Evolutionary conservation across 148 eudicot species (phyloP), one percentile per base, ranked within the genome.

Genomic region (Silene uniflora): DNA sequence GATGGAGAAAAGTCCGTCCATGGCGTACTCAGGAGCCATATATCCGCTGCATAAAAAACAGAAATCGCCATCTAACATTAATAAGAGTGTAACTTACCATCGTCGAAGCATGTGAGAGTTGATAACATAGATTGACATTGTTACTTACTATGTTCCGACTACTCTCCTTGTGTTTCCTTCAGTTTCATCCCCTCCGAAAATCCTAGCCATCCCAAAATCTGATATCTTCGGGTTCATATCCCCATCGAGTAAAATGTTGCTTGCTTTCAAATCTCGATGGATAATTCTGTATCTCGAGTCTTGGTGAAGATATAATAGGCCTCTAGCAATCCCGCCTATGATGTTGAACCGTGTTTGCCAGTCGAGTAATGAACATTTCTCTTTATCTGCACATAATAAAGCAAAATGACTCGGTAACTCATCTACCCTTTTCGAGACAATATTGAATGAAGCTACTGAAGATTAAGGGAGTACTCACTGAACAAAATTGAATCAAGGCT

Each of bases 141-240:
- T 66, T 80, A 78, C 89, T 83, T 84, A 91, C 96, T 87, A 91
- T 65, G 96, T 91, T 77, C 96, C 96, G 2, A 89, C 93, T 2
- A 91, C 86, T 85, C 86, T 84, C 60, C 66, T 85, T 21, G 97
- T 89, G 68, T 81, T 83, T 32, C 83, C 91, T 85, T 91, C 89
- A 0, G 85, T 86, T 72, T 91, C 84, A 76, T 91, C 93, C 18
- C 86, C 85, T 29, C 93, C 97, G 14, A 91, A 91, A 63, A 89
- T 89, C 75, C 91, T 88, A 7, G 93, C 93, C 97, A 91, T 91
- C 67, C 97, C 97, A 52, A 91, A 91, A 73, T 91, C 97, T 17
- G 97, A 91, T 64, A 91, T 91, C 78, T 91, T 91, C 0, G 97
- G 93, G 62, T 78, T 83, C 93, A 89, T 84, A 18, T 88, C 89